phyloP scores from a whole-genome alignment of 169 alveolate species.

The Cryptosporidium xiaoi region DNA sequence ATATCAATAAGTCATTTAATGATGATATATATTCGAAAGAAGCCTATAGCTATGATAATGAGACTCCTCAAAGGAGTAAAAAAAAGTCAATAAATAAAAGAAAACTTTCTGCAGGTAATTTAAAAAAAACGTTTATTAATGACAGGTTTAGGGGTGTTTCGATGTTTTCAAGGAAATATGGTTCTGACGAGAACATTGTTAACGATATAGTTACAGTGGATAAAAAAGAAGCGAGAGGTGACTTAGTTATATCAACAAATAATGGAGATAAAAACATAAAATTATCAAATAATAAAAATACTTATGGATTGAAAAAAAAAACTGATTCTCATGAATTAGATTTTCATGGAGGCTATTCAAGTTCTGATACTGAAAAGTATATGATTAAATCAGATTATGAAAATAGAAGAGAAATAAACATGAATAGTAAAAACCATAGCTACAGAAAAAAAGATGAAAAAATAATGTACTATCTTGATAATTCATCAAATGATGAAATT shows the following conservation, averaged over 20 bases:
- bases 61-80: neutral
- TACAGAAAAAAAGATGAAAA: slow-evolving; percentile 38
- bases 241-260: slow-evolving; percentile 1
- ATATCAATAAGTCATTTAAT: neutral
- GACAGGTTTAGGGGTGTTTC: neutral
- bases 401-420: neutral
- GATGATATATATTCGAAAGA: neutral
- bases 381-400: slow-evolving; percentile 10
- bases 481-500: slow-evolving; percentile 15
- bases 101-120: neutral
- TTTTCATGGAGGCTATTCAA: neutral
- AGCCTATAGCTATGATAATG: slow-evolving; percentile 54
- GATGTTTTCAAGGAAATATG: slow-evolving; percentile 66
- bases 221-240: slow-evolving; percentile 26
- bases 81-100: neutral
- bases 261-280: neutral
- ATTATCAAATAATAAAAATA: neutral
- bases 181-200: neutral
- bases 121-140: neutral
- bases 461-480: slow-evolving; percentile 15
- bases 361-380: neutral
- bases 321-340: neutral
- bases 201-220: neutral
- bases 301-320: neutral
- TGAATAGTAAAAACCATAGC: neutral